Percentiles rank a stretch among this genome's conserved stretches.
Evolutionary conservation across 2,329 filamentous ascomycete genomes (phyloP).

Genomic region (Lachnellula arida): DNA sequence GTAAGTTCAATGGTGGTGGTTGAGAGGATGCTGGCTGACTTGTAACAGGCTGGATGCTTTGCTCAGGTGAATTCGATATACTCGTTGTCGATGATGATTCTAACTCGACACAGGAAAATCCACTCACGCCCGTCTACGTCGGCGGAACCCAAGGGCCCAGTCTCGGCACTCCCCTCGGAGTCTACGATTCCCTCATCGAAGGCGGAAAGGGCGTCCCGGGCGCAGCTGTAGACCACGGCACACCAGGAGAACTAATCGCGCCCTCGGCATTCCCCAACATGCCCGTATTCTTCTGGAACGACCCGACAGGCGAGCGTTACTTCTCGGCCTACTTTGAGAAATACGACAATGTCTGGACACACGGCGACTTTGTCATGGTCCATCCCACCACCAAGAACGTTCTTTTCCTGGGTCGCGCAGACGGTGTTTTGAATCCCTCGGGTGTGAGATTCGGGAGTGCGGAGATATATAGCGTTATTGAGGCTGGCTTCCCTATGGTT

Average conservation of each 20-base stretch:
- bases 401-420: slow-evolving; percentile 64
- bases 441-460: slow-evolving; percentile 76
- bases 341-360: slow-evolving; percentile 69
- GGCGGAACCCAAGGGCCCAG: slow-evolving; percentile 51
- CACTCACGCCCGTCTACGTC: slow-evolving; percentile 60
- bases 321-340: slow-evolving; percentile 56
- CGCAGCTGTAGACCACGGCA: slow-evolving; percentile 46
- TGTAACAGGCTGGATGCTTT: slow-evolving; percentile 49
- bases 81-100: not conserved
- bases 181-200: slow-evolving; percentile 59
- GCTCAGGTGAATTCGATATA: slow-evolving; percentile 44
- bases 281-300: slow-evolving; percentile 62
- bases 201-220: slow-evolving; percentile 40
- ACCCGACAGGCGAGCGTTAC: slow-evolving; percentile 41
- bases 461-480: slow-evolving; percentile 73
- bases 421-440: slow-evolving; percentile 75
- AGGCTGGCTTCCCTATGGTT: slow-evolving; percentile 59
- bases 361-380: slow-evolving; percentile 73
- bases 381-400: slow-evolving; percentile 64
- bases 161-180: slow-evolving; percentile 49
- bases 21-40: not conserved
- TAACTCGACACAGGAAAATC: slow-evolving; percentile 49
- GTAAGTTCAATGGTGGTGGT: slow-evolving; percentile 37
- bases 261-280: slow-evolving; percentile 70
- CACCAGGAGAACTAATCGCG: slow-evolving; percentile 70